Evolutionary conservation across 2,329 filamentous ascomycete species (phyloP).

Genomic region (Pyrenochaeta sp.): DNA sequence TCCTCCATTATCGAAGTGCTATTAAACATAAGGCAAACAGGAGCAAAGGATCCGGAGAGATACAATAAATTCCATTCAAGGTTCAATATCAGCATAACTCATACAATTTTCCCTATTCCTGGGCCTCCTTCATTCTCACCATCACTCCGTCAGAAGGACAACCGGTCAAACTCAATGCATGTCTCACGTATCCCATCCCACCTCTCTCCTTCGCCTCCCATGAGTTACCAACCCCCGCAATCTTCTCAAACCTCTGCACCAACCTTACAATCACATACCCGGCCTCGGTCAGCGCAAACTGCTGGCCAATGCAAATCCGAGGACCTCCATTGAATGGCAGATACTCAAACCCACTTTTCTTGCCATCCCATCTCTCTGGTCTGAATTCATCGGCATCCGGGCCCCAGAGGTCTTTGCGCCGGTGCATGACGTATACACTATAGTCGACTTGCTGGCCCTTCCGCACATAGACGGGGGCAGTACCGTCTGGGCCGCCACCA

Average conservation of each 20-base stretch:
- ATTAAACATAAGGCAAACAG: too few relatives aligned
- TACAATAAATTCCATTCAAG: too few relatives aligned
- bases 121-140: conserved; percentile 42
- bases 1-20: too few relatives aligned
- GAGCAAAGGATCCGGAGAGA: too few relatives aligned
- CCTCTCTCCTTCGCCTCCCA: conserved; percentile 38
- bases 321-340: conserved; percentile 47
- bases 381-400: conserved; percentile 46
- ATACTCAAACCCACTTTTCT: conserved; percentile 41
- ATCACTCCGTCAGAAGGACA: conserved; percentile 45
- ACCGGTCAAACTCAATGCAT: conserved; percentile 33
- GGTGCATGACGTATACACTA: conserved; percentile 43
- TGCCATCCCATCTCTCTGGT: conserved; percentile 49
- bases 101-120: conserved; percentile 8
- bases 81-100: not conserved
- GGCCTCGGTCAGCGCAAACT: conserved; percentile 44
- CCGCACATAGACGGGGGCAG: conserved; percentile 41
- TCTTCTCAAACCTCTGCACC: conserved; percentile 38
- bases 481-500: conserved; percentile 48
- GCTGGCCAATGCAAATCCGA: conserved; percentile 44
- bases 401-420: conserved; percentile 49
- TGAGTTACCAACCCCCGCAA: conserved; percentile 35
- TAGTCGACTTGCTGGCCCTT: conserved; percentile 41
- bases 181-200: conserved; percentile 33
- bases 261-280: conserved; percentile 39